phyloP scores from a whole-genome alignment of 306 rosid species.

The Ziziphus jujuba region DNA sequence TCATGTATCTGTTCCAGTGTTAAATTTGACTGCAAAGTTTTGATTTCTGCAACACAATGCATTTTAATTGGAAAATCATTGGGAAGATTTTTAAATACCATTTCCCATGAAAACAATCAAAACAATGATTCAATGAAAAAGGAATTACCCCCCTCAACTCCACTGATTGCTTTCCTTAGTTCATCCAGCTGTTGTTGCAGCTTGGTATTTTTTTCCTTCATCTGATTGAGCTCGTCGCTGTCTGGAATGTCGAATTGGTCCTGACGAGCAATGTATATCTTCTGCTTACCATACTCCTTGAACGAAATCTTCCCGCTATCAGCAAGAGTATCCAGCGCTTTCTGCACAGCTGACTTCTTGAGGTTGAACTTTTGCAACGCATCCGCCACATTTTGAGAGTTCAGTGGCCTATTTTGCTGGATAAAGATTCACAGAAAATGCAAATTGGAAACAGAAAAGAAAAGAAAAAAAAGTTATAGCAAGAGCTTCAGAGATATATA shows the following conservation, averaged over 20 bases:
- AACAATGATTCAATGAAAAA: background rate
- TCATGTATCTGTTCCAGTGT: constrained; percentile 76
- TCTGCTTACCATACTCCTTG: constrained; percentile 98
- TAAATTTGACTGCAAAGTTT: constrained; percentile 67
- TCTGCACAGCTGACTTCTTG: constrained; percentile 77
- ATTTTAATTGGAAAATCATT: background rate
- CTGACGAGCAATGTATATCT: constrained; percentile 83
- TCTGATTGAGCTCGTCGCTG: constrained; percentile 71
- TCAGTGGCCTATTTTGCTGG: constrained; percentile 91
- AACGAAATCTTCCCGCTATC: constrained; percentile 70
- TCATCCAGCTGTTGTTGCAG: constrained; percentile 58
- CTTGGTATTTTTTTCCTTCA: constrained; percentile 73
- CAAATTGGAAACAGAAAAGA: background rate
- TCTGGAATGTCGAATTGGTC: constrained; percentile 77
- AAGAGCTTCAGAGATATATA: background rate
- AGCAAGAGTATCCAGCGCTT: constrained; percentile 75
- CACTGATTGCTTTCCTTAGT: constrained; percentile 47
- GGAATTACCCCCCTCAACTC: constrained; percentile 75
- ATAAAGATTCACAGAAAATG: constrained; percentile 1
- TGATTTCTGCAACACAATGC: constrained; percentile 61
- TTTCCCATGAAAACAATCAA: background rate
- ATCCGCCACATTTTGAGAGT: constrained; percentile 84
- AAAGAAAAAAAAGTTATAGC: background rate
- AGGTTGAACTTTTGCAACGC: constrained; percentile 83
- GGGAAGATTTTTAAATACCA: background rate